Base-by-base conservation (phyloP, 2,329 filamentous ascomycete genomes). In the Cercospora sojina region DNA sequence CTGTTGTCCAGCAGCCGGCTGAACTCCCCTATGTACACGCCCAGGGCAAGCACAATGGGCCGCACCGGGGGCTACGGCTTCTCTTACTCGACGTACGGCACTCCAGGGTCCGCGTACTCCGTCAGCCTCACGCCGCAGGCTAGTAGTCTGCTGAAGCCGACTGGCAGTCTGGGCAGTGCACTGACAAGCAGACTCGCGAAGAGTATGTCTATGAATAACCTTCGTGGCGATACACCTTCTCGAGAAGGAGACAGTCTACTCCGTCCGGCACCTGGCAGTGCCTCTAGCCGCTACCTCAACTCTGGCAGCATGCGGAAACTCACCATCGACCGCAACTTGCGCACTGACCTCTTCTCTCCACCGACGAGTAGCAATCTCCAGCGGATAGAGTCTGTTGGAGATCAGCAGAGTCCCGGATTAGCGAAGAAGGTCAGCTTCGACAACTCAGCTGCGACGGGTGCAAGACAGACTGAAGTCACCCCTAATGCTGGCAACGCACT, bases 341-440 rank as follows among this genome's bases (percentile, higher is more conserved):
- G 91, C 62, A 93, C 86, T 65, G 90, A 88, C 68, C 78, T 89
- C 1, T 89, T 89, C 73, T 76, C 74, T 32, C 70, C 73, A 43
- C 68, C 69, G 5, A 57, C 61, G 23, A 18, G 65, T 59, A 64
- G 63, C 53, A 67, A 62, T 32, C 67, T 66, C 35, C 68, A 65
- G 53, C 62, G 68, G n/a, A 63, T 68, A 38, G 69, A 74, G 41
- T 58, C 64, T 38, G 63, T 53, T 60, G 65, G 65, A 59, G 71
- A 75, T 57, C 78, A 79, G 32, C 80, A 80, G 58, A 75, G 79
- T 43, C 78, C 78, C 20, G 65, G 57, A 20, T 38, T 69, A n/a
- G 89, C 90, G 70, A 97, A 97, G 83, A 89, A 91, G 62, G 95
- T 99, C 61, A 97, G 93, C 81, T 99, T 98, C 74, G 93, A 97